Evolutionary conservation across 2,329 filamentous ascomycete species (phyloP).

Genomic region (Colletotrichum graminicola): DNA sequence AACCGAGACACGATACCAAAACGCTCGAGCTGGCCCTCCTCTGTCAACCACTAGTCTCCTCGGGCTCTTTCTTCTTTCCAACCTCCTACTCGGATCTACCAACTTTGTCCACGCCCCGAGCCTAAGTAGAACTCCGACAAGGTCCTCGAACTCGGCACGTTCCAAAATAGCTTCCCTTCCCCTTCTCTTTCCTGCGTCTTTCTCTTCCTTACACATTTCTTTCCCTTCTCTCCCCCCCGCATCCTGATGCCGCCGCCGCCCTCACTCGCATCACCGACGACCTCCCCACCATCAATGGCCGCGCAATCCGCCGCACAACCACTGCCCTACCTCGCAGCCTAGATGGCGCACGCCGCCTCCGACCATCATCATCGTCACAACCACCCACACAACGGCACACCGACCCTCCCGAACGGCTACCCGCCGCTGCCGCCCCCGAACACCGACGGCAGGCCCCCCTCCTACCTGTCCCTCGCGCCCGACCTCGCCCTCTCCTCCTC

Average conservation of each 20-base stretch:
- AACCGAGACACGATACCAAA: conserved; percentile 25
- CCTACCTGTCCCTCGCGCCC: conserved; percentile 28
- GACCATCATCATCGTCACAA: not conserved
- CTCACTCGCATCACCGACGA: not conserved
- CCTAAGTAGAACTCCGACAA: not conserved
- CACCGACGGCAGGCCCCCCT: conserved; percentile 6
- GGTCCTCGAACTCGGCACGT: not conserved
- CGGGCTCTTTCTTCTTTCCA: conserved; percentile 20
- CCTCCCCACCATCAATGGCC: conserved; percentile 31
- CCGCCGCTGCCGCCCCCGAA: not conserved
- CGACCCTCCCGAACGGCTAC: conserved; percentile 20
- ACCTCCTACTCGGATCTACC: not conserved
- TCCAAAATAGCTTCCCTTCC: conserved; percentile 17
- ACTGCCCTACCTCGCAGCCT: conserved; percentile 14
- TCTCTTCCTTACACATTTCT: too few relatives aligned
- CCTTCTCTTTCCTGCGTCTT: not conserved
- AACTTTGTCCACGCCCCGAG: not conserved
- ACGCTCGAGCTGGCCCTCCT: not conserved
- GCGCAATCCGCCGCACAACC: conserved; percentile 30
- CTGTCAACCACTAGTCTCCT: conserved; percentile 9
- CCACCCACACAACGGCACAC: conserved; percentile 1
- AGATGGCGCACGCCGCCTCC: conserved; percentile 34
- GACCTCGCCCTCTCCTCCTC: conserved; percentile 47
- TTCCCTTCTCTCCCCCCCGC: not conserved
- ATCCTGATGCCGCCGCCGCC: conserved; percentile 17